A percentile compares a stretch with the other conserved stretches of the same genome.
These are phyloP conservation scores for Rhododendron molle DNA, from an alignment of 148 eudicot genomes.

Conservation along the genomic window DNA sequence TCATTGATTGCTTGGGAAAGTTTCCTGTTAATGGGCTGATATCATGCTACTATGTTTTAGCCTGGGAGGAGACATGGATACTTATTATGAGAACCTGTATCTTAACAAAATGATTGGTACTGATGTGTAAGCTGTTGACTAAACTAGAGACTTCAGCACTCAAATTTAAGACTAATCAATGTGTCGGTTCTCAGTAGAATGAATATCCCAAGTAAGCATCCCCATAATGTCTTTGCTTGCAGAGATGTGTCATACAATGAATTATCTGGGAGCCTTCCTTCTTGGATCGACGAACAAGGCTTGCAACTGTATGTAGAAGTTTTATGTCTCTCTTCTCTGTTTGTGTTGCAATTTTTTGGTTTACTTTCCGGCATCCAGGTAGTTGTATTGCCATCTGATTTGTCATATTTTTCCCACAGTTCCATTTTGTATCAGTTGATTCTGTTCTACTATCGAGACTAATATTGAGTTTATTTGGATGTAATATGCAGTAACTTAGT, in stretches of 20 bases:
- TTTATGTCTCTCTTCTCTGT: background rate
- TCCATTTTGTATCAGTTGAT: background rate
- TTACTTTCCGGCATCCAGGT: background rate
- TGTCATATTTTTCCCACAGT: background rate
- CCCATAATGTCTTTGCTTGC: slow-evolving; percentile 30
- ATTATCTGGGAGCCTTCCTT: slow-evolving; percentile 72
- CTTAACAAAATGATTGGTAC: background rate
- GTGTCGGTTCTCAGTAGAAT: background rate
- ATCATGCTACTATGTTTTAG: background rate
- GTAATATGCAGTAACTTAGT: slow-evolving; percentile 68
- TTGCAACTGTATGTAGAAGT: slow-evolving; percentile 55
- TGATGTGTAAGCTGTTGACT: background rate
- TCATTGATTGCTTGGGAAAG: background rate
- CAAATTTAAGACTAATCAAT: background rate
- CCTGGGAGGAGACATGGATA: background rate
- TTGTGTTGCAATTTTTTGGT: background rate
- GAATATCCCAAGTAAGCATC: background rate
- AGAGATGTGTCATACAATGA: slow-evolving; percentile 89
- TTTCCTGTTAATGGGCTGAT: background rate
- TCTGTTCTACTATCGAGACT: background rate
- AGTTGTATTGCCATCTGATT: background rate
- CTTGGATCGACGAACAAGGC: slow-evolving; percentile 50
- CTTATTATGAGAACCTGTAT: background rate
- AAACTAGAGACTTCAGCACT: background rate
- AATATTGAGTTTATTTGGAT: background rate